Evolutionary conservation across 225 moss, liverwort and hornwort genomes (phyloP).

Genomic region (Sphagnum tenellum): DNA sequence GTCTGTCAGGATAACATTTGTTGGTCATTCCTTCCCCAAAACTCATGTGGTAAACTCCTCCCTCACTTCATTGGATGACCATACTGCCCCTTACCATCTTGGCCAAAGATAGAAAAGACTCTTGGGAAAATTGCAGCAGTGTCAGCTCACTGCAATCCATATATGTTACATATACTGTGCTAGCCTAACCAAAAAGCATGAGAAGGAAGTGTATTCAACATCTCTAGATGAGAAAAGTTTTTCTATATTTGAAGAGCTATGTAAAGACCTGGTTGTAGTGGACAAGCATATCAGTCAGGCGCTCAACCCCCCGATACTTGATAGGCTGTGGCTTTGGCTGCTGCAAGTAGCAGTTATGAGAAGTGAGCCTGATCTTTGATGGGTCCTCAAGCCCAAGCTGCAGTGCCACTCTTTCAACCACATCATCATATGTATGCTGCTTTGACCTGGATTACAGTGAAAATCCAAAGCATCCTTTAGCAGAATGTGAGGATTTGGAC

Average conservation of each 20-base stretch:
- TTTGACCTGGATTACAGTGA: conserved; percentile 28
- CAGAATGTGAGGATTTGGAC: background rate
- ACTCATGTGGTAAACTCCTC: background rate
- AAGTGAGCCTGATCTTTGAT: conserved; percentile 53
- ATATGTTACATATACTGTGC: too few species aligned
- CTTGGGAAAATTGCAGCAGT: too few species aligned
- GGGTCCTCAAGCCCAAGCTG: conserved; percentile 45
- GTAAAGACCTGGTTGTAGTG: conserved; percentile 46
- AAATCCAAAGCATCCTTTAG: too few species aligned
- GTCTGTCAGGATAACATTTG: background rate
- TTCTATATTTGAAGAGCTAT: too few species aligned
- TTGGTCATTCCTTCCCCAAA: too few species aligned
- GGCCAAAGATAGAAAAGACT: too few species aligned
- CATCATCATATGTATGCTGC: conserved; percentile 73
- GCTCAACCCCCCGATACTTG: conserved; percentile 51
- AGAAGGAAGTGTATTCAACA: too few species aligned
- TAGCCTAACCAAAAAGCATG: too few species aligned
- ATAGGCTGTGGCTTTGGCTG: conserved; percentile 61
- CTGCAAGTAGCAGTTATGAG: conserved; percentile 66
- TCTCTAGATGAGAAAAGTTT: too few species aligned
- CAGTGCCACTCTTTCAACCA: conserved; percentile 55
- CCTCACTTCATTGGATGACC: too few species aligned
- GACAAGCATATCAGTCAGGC: conserved; percentile 60
- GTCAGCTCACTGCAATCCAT: too few species aligned
- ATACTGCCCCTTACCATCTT: too few species aligned